Percentiles rank a stretch among this genome's conserved stretches.
Conservation (phyloP, 1,139 yeast species). For the Hemisphaericaspora subhashii region DNA sequence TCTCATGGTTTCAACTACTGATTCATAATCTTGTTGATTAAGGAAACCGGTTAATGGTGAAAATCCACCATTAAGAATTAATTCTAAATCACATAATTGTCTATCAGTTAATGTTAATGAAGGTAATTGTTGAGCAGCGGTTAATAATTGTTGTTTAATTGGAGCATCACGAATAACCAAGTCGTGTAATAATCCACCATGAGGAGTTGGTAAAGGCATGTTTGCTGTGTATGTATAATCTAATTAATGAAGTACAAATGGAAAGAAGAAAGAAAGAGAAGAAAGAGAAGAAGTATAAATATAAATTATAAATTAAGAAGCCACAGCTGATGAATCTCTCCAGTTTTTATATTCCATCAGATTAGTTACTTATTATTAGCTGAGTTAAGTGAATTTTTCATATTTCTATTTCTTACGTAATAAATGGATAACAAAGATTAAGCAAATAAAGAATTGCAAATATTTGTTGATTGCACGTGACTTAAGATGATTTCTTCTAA, state of each 20-base stretch:
- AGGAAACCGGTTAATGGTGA: constrained; percentile 90
- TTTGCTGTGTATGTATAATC: constrained; percentile 3
- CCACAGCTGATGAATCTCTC: too few species aligned
- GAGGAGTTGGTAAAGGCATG: constrained; percentile 77
- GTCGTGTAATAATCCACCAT: constrained; percentile 89
- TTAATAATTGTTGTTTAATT: constrained; percentile 53
- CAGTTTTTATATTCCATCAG: too few species aligned
- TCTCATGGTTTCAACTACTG: constrained; percentile 78
- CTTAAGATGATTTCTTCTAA: background rate
- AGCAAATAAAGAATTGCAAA: background rate
- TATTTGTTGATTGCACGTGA: constrained; percentile 7
- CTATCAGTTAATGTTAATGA: constrained; percentile 71
- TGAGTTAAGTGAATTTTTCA: too few species aligned
- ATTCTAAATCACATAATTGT: constrained; percentile 90
- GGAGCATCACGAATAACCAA: constrained; percentile 77
- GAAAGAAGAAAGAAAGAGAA: background rate
- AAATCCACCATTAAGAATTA: constrained; percentile 91
- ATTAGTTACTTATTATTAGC: too few species aligned
- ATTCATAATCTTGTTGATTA: constrained; percentile 73
- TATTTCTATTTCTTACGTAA: too few species aligned
- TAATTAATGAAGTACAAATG: background rate
- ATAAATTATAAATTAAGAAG: too few species aligned
- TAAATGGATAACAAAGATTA: too few species aligned
- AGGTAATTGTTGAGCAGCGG: constrained; percentile 54
- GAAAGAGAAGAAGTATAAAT: constrained; percentile 3